A percentile compares a stretch with the other conserved stretches of the same genome.
Evolutionary conservation across 2,329 filamentous ascomycete species (phyloP).

Genomic region (Emmonsiellopsis sp.): DNA sequence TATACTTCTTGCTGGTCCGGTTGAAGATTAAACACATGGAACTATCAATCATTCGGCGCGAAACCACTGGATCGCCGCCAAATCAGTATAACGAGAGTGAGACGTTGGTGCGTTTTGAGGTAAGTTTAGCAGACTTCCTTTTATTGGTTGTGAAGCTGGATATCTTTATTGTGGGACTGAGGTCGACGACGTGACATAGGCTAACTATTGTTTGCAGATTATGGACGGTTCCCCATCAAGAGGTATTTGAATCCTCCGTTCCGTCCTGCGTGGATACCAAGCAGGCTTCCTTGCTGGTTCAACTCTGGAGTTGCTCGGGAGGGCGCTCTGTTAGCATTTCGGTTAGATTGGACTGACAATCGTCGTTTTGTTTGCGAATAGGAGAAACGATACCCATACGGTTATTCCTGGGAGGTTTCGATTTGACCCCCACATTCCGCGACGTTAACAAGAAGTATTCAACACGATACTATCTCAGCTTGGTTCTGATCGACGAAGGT

Average conservation of each 20-base stretch:
- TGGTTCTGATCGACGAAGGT: slow-evolving; percentile 95
- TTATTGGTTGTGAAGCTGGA: neutral
- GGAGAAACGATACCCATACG: slow-evolving; percentile 91
- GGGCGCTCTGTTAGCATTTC: neutral
- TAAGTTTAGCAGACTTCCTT: slow-evolving; percentile 28
- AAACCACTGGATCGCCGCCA: slow-evolving; percentile 90
- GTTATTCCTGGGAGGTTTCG: slow-evolving; percentile 93
- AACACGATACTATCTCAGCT: slow-evolving; percentile 90
- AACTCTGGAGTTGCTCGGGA: neutral
- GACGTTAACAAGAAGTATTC: slow-evolving; percentile 99
- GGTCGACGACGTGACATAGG: neutral
- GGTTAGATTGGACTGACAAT: neutral
- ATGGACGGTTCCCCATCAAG: slow-evolving; percentile 99
- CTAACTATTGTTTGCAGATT: slow-evolving; percentile 47
- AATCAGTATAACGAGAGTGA: slow-evolving; percentile 99
- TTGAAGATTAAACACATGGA: slow-evolving; percentile 99
- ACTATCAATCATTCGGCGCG: slow-evolving; percentile 88
- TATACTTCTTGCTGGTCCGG: slow-evolving; percentile 94
- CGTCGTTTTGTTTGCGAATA: slow-evolving; percentile 18
- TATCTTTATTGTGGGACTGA: neutral
- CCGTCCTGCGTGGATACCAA: neutral
- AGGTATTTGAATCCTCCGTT: slow-evolving; percentile 45
- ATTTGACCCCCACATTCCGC: slow-evolving; percentile 93
- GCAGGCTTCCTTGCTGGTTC: neutral
- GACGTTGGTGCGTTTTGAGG: slow-evolving; percentile 92